These are phyloP conservation scores for Fusarium lateritium DNA, from an alignment of 2,329 filamentous ascomycete species.

Conservation along the genomic window DNA sequence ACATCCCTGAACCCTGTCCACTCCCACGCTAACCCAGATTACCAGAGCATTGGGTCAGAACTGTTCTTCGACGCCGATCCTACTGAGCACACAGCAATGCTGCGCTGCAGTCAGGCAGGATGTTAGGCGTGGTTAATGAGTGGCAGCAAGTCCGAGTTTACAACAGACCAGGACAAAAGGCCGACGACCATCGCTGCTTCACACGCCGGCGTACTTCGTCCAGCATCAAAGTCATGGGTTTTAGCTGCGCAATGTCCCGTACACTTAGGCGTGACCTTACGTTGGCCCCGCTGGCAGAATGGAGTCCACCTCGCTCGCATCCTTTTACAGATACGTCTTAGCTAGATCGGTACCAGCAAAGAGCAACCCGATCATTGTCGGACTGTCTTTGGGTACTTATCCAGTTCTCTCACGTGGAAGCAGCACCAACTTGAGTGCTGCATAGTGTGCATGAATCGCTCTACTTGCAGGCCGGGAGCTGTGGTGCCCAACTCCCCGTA, in stretches of 20 bases:
- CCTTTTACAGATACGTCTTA: constrained; percentile 27
- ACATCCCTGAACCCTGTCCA: constrained; percentile 45
- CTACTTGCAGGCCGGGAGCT: constrained; percentile 1
- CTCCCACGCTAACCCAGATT: constrained; percentile 42
- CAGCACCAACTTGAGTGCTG: constrained; percentile 10
- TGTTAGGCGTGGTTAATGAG: background rate
- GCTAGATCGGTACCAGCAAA: constrained; percentile 15
- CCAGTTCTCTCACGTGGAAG: background rate
- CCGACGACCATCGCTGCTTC: background rate
- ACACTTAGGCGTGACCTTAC: background rate
- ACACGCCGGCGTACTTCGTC: background rate
- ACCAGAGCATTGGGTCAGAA: constrained; percentile 46
- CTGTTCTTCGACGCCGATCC: constrained; percentile 35
- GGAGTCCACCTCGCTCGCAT: constrained; percentile 23
- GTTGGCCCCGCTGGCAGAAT: constrained; percentile 15
- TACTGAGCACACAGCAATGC: constrained; percentile 3
- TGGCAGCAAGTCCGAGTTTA: background rate
- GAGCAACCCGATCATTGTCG: constrained; percentile 19
- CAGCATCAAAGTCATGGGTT: background rate
- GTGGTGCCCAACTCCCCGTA: constrained; percentile 22
- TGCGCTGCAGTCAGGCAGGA: constrained; percentile 1
- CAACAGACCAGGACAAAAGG: background rate
- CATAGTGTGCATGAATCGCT: constrained; percentile 27
- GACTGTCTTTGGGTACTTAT: background rate
- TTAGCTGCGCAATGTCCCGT: background rate